phyloP scores from a whole-genome alignment of 2,329 filamentous ascomycete species.

The Alternaria arbusti region DNA sequence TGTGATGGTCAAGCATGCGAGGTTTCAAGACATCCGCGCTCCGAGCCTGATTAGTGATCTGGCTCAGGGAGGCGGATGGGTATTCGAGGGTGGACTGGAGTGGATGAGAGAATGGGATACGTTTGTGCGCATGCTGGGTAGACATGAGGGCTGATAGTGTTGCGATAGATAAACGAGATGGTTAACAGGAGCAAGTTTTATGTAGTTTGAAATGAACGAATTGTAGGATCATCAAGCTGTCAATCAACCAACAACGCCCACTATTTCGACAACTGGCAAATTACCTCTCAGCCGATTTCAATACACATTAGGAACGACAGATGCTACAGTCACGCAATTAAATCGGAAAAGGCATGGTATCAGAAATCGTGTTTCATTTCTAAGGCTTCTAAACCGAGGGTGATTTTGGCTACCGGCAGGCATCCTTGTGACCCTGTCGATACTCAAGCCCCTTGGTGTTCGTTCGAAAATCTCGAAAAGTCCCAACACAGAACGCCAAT shows the following conservation, averaged over 20 bases:
- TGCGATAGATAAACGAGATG: neutral
- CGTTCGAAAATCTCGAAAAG: neutral
- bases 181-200: neutral
- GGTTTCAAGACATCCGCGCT: neutral
- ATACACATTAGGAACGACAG: neutral
- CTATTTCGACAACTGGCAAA: neutral
- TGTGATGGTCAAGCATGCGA: neutral
- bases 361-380: neutral
- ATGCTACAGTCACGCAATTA: neutral
- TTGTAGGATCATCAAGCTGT: neutral
- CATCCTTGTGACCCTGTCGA: neutral
- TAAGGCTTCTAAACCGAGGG: neutral
- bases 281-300: neutral
- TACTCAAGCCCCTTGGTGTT: neutral
- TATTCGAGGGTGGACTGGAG: neutral
- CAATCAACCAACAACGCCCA: neutral
- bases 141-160: neutral
- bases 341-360: neutral
- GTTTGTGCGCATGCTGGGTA: neutral
- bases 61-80: neutral
- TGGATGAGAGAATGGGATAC: neutral
- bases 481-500: slow-evolving; percentile 1
- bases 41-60: neutral
- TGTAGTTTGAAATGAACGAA: neutral
- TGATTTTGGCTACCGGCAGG: neutral